A percentile compares a stretch with the other conserved stretches of the same genome.
These are phyloP conservation scores for Blastobotrys chiropterorum DNA, from an alignment of 805 yeast species.

Conservation along the genomic window DNA sequence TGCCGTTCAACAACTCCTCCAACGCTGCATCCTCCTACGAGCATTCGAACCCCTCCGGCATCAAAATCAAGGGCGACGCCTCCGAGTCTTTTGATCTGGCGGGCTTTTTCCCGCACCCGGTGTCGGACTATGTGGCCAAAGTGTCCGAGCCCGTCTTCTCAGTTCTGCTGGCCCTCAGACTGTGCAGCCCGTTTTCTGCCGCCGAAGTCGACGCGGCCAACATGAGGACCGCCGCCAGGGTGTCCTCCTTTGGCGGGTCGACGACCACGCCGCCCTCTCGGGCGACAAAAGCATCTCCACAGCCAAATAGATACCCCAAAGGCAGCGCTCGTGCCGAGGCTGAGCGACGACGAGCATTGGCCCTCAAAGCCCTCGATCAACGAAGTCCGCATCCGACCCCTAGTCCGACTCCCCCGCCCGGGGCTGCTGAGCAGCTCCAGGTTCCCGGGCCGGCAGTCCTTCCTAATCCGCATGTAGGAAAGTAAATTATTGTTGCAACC, in stretches of 20 bases:
- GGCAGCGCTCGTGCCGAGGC: constrained; percentile 30
- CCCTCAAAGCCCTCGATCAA: constrained; percentile 30
- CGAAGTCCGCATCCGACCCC: neutral
- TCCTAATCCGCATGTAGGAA: neutral
- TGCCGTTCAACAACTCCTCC: constrained; percentile 35
- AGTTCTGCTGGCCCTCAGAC: constrained; percentile 37
- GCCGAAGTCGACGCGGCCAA: constrained; percentile 70
- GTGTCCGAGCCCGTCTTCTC: constrained; percentile 42
- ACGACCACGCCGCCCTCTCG: constrained; percentile 2
- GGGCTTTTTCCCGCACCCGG: constrained; percentile 71
- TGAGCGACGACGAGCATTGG: constrained; percentile 31
- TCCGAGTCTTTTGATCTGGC: constrained; percentile 81
- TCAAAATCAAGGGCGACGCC: constrained; percentile 67
- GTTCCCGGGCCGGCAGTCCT: neutral
- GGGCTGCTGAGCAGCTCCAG: neutral
- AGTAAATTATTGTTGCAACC: no score
- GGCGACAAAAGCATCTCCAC: neutral
- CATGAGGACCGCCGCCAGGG: constrained; percentile 71
- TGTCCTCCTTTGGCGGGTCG: constrained; percentile 48
- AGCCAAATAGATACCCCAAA: neutral
- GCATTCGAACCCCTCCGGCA: constrained; percentile 16
- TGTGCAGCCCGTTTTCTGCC: constrained; percentile 58
- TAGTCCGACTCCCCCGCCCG: neutral
- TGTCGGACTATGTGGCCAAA: constrained; percentile 47
- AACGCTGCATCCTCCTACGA: constrained; percentile 6